phyloP scores from a whole-genome alignment of 257 asterid genomes.

The Jaltomata sinuosa region DNA sequence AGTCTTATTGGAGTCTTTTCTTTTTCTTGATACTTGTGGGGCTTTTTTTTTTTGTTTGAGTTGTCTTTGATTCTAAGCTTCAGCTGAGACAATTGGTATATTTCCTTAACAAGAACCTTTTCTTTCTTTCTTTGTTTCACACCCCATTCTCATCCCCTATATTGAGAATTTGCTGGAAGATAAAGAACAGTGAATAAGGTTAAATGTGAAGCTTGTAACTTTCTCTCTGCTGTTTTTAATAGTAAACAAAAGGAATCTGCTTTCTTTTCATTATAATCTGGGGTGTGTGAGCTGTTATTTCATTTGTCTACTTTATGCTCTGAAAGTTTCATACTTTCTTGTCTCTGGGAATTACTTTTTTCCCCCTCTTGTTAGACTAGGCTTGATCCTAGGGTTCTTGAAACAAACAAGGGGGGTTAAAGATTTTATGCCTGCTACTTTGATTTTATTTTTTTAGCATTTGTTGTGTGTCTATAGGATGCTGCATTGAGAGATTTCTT shows the following conservation, averaged over 20 bases:
- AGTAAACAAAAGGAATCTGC: slow-evolving; percentile 68
- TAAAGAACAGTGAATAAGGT: background rate
- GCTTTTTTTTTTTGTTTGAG: slow-evolving; percentile 15
- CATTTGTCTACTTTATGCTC: slow-evolving; percentile 50
- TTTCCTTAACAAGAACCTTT: slow-evolving; percentile 10
- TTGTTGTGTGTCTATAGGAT: slow-evolving; percentile 33
- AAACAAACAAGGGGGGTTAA: slow-evolving; percentile 12
- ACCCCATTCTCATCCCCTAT: slow-evolving; percentile 6
- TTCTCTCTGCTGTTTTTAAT: background rate
- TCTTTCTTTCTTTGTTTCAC: slow-evolving; percentile 3
- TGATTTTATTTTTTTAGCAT: slow-evolving; percentile 34
- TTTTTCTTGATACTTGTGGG: slow-evolving; percentile 45
- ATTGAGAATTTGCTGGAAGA: slow-evolving; percentile 4
- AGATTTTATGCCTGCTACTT: slow-evolving; percentile 47
- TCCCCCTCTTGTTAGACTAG: slow-evolving; percentile 29
- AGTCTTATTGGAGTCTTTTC: slow-evolving; percentile 33
- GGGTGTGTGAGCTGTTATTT: slow-evolving; percentile 48
- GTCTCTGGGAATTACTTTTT: slow-evolving; percentile 33
- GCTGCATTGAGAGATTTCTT: slow-evolving; percentile 53
- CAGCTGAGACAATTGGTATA: slow-evolving; percentile 20
- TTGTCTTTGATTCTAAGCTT: slow-evolving; percentile 29
- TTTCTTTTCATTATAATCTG: slow-evolving; percentile 45
- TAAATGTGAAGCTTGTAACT: slow-evolving; percentile 12
- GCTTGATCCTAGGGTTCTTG: slow-evolving; percentile 44
- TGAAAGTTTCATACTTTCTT: slow-evolving; percentile 65